These are phyloP conservation scores for Phanerodontia chrysosporium DNA, from an alignment of 768 basidiomycete genomes.

Conservation along the genomic window DNA sequence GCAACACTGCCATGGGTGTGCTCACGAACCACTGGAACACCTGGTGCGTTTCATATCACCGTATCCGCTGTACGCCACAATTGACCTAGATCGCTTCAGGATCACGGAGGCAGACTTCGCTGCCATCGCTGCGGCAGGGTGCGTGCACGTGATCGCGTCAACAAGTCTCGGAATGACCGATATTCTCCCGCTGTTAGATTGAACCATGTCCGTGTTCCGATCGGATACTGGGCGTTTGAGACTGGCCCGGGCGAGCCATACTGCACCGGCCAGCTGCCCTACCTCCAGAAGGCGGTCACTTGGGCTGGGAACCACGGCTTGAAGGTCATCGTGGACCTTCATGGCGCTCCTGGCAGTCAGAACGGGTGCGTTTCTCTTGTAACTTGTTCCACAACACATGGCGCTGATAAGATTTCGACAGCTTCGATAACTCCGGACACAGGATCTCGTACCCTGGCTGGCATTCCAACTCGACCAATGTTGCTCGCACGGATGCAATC, in stretches of 20 bases:
- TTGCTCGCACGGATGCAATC: slow-evolving; percentile 61
- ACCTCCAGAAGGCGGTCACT: slow-evolving; percentile 57
- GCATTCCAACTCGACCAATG: slow-evolving; percentile 63
- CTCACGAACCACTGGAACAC: slow-evolving; percentile 73
- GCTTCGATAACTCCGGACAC: slow-evolving; percentile 82
- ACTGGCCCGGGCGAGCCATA: slow-evolving; percentile 74
- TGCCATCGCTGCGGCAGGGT: slow-evolving; percentile 75
- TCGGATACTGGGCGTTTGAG: slow-evolving; percentile 91
- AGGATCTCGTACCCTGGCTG: slow-evolving; percentile 57
- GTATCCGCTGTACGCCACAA: background rate
- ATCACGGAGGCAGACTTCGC: slow-evolving; percentile 80
- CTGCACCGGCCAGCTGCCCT: slow-evolving; percentile 71
- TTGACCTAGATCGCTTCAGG: slow-evolving; percentile 18
- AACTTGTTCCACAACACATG: background rate
- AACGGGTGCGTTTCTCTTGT: slow-evolving; percentile 51
- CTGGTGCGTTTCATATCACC: slow-evolving; percentile 12
- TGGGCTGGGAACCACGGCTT: slow-evolving; percentile 72
- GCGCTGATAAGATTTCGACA: slow-evolving; percentile 23
- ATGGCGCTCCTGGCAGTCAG: slow-evolving; percentile 78
- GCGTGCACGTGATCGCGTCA: slow-evolving; percentile 18
- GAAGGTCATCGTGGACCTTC: slow-evolving; percentile 74
- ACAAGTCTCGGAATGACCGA: slow-evolving; percentile 7
- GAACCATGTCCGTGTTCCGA: slow-evolving; percentile 80
- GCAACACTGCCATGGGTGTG: slow-evolving; percentile 40
- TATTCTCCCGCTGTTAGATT: slow-evolving; percentile 38